Evolutionary conservation across 805 yeast species (phyloP), one percentile per base, ranked within the genome.

Genomic region (Saccharomycopsis lassenensis): DNA sequence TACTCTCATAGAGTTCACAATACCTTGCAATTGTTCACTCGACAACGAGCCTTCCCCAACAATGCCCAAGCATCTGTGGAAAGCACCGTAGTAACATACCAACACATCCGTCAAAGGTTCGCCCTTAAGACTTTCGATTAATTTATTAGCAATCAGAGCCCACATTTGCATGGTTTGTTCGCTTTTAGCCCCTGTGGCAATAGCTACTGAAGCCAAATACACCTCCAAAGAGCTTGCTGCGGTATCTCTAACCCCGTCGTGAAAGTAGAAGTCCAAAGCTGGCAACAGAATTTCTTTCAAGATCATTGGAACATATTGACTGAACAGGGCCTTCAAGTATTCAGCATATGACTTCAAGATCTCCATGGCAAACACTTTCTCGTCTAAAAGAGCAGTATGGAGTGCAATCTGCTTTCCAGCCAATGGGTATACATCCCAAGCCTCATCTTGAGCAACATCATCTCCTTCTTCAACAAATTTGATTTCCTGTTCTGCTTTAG

Each of bases 381-480:
- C 97, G 52, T 91, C 98, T 41, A 91, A 66, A n/a, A 83, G 65
- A 8, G 95, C 85, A 3, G 96, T 87, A 54, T 89, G 94, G 35
- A 91, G 85, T 16, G 96, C 97, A 50, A 91, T 74, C 51, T 84
- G 87, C 56, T 85, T 87, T 36, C 97, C 98, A 21, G 84, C 76
- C 30, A 87, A 63, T 48, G 85, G 85, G 37, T 91, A 77, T 31
- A 91, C 91, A 52, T 91, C 97, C 91, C 95, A 91, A 44, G 86
- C 95, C 36, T 86, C 93, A 49, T 84, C 82, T 51, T 75, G 77
- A 48, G 76, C 80, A 46, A 74, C 74, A 46, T 82, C 83, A 33
- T 82, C 91, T 21, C 76, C 70, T 41, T 74, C 79, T 48, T 89
- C 97, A 36, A 91, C 71, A 31, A 91, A 62, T 27, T 89, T 78